Evolutionary conservation across 352 stramenopile genomes (phyloP).

Genomic region (Pelagophyceae sp.): DNA sequence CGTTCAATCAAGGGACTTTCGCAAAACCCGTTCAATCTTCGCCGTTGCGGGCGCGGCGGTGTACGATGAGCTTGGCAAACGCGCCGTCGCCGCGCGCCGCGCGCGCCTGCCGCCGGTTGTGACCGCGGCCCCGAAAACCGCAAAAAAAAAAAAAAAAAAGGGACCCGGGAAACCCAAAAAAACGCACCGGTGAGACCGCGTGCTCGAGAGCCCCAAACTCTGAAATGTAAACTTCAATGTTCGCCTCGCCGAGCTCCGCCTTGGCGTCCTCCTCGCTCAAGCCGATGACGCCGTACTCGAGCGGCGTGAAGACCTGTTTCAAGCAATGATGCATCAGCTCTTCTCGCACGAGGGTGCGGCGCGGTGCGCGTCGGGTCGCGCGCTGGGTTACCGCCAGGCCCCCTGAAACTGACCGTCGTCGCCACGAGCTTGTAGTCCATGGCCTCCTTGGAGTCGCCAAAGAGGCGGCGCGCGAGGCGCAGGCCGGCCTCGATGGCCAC

Average conservation of each 20-base stretch:
- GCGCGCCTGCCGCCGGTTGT: no score
- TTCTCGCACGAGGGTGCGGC: constrained; percentile 79
- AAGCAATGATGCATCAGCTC: no score
- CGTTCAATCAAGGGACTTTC: no score
- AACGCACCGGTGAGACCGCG: no score
- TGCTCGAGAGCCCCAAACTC: constrained; percentile 92
- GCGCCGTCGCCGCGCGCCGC: constrained; percentile 56
- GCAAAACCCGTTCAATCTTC: no score
- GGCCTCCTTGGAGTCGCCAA: constrained; percentile 42
- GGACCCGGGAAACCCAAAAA: no score
- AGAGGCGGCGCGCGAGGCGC: constrained; percentile 78
- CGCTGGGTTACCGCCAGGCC: background rate
- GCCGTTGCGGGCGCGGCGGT: no score
- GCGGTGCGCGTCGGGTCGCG: background rate
- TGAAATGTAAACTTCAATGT: constrained; percentile 88
- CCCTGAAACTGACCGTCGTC: no score
- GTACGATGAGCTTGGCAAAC: constrained; percentile 92
- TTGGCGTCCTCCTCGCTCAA: constrained; percentile 89
- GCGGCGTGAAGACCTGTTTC: constrained; percentile 94
- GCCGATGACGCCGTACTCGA: constrained; percentile 93
- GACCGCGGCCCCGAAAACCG: background rate
- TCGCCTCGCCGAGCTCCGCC: constrained; percentile 69
- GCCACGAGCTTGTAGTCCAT: constrained; percentile 33
- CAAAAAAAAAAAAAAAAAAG: constrained; percentile 11
- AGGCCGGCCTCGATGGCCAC: constrained; percentile 91